A percentile compares a stretch with the other conserved stretches of the same genome.
Conservation (phyloP, 2,329 filamentous ascomycete species). For the Aureobasidium mangrovei region DNA sequence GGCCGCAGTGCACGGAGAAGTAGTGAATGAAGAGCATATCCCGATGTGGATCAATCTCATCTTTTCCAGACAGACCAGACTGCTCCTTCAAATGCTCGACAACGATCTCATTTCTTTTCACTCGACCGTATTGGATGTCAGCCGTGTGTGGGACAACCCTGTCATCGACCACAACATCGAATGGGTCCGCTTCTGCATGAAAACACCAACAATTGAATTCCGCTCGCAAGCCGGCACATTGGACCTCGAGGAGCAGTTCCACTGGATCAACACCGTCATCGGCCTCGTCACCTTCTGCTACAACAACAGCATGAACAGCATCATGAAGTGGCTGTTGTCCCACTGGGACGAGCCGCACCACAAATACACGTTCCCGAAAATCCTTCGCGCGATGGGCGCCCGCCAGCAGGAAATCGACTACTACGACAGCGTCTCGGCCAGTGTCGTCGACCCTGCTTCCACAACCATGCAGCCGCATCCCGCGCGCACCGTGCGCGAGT, state of each 20-base stretch:
- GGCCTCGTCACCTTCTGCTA: neutral
- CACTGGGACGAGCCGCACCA: neutral
- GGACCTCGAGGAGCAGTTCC: neutral
- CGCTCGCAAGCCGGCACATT: neutral
- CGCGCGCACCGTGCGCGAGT: too few species aligned
- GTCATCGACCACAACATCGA: neutral
- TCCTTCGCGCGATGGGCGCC: neutral
- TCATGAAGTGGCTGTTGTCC: neutral
- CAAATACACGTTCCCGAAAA: neutral
- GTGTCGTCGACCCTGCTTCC: neutral
- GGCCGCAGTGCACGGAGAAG: neutral
- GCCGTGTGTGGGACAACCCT: neutral
- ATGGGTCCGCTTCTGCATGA: neutral
- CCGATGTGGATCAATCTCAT: neutral
- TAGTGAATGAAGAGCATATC: neutral
- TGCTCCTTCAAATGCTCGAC: neutral
- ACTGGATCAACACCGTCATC: neutral
- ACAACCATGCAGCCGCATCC: neutral
- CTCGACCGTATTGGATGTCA: neutral
- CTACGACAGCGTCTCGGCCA: neutral
- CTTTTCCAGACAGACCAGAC: neutral
- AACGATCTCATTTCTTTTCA: neutral
- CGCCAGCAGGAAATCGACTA: neutral
- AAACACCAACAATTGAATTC: neutral
- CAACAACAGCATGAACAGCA: neutral